A percentile compares a stretch with the other conserved stretches of the same genome.
These are phyloP conservation scores for Sporisorium iseilematis-ciliati DNA, from an alignment of 1,284 basidiomycete genomes.

Conservation along the genomic window DNA sequence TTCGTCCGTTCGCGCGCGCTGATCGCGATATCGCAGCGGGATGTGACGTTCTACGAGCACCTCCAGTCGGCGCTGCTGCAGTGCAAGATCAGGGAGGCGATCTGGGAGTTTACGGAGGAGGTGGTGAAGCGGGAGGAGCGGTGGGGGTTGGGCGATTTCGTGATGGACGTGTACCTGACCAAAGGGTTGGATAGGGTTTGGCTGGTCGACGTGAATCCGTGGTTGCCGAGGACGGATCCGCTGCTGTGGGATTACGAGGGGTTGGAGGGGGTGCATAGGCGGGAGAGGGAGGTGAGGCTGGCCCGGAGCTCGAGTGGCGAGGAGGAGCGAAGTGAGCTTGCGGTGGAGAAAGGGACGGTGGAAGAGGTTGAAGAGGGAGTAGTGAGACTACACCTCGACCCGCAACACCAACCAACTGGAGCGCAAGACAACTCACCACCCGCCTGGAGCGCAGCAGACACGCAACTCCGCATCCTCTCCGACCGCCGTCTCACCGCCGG, in stretches of 20 bases:
- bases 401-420: not conserved
- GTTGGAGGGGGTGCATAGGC: conserved; percentile 72
- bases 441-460: conserved; percentile 4
- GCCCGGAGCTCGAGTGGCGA: not conserved
- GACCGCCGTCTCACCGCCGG: conserved; percentile 73
- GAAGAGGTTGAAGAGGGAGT: conserved; percentile 34
- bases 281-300: conserved; percentile 1
- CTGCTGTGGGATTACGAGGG: conserved; percentile 87
- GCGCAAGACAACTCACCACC: not conserved
- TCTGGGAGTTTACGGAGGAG: conserved; percentile 78
- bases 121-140: conserved; percentile 71
- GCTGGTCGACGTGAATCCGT: conserved; percentile 91
- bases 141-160: conserved; percentile 70
- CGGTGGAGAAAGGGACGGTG: conserved; percentile 12
- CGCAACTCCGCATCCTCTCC: conserved; percentile 77
- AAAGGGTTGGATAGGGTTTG: conserved; percentile 81
- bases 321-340: not conserved
- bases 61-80: conserved; percentile 74
- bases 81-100: conserved; percentile 74
- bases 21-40: conserved; percentile 87
- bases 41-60: conserved; percentile 83
- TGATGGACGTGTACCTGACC: conserved; percentile 87
- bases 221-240: conserved; percentile 84
- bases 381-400: conserved; percentile 37
- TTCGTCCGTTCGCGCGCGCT: conserved; percentile 41